Conservation (phyloP, 2,329 filamentous ascomycete species). For the Pleochaeta shiraiana region DNA sequence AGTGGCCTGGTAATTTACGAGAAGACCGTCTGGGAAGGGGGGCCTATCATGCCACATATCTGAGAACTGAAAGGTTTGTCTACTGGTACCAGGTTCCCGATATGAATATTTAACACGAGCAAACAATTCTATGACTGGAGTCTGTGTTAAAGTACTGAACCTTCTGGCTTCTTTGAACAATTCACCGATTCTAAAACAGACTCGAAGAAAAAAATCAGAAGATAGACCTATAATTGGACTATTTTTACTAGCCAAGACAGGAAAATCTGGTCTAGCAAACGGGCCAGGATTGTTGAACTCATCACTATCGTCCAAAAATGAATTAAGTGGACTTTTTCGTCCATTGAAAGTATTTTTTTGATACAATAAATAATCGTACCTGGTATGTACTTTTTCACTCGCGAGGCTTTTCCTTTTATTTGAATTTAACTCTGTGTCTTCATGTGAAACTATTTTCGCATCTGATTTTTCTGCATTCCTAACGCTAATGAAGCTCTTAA, state of each 20-base stretch:
- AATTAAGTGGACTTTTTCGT: background rate
- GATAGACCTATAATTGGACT: constrained; percentile 32
- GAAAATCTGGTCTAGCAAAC: constrained; percentile 31
- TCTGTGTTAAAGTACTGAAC: constrained; percentile 25
- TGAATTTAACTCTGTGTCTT: background rate
- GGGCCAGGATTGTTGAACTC: constrained; percentile 19
- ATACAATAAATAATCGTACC: background rate
- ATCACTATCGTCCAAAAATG: constrained; percentile 12
- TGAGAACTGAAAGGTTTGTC: constrained; percentile 40
- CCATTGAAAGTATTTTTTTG: too few species aligned
- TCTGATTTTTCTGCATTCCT: background rate
- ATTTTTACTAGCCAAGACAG: constrained; percentile 25
- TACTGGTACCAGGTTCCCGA: constrained; percentile 26
- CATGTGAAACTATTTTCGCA: background rate
- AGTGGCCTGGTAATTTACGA: constrained; percentile 25
- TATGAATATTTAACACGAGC: constrained; percentile 35
- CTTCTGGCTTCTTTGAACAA: constrained; percentile 27
- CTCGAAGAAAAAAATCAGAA: constrained; percentile 26
- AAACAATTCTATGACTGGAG: constrained; percentile 40
- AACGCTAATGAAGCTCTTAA: too few species aligned
- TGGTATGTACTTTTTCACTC: background rate
- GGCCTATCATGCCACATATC: constrained; percentile 37
- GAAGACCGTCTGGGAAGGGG: constrained; percentile 28
- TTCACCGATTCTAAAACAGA: constrained; percentile 42
- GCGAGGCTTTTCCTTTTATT: background rate